Evolutionary conservation across 495 filamentous ascomycete genomes (phyloP).

Genomic region (Tuber borchii): DNA sequence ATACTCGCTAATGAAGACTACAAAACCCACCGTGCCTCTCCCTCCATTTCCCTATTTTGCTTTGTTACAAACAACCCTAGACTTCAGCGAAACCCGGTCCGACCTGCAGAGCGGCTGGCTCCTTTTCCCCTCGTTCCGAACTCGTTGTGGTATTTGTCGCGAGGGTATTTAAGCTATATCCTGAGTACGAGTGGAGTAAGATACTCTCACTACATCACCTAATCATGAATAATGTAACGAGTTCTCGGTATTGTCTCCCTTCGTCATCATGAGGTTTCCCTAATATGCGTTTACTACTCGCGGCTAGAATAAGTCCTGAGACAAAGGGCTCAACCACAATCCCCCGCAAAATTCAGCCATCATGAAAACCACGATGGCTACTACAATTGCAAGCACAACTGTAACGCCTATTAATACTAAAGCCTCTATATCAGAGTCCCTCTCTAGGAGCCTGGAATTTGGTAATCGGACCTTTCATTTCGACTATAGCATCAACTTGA

Average conservation of each 20-base stretch:
- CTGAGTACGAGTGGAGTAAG: background rate
- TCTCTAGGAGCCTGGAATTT: no score
- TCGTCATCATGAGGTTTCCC: background rate
- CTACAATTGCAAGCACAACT: no score
- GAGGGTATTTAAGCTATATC: background rate
- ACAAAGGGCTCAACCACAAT: no score
- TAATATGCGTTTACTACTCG: background rate
- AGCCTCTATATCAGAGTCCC: no score
- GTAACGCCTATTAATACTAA: no score
- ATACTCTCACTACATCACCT: background rate
- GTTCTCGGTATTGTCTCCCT: background rate
- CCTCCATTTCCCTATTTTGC: background rate
- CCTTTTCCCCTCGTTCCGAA: background rate
- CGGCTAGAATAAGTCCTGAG: no score
- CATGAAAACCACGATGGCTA: no score
- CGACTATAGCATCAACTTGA: no score
- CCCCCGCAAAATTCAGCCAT: no score
- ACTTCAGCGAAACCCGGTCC: background rate
- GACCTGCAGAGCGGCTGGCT: background rate
- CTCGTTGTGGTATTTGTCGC: background rate
- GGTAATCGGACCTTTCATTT: no score
- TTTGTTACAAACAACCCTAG: slow-evolving; percentile 1
- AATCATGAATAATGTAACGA: background rate
- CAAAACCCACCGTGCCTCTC: background rate
- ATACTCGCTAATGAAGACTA: background rate